These are phyloP conservation scores for Penicillium lagena DNA, from an alignment of 495 filamentous ascomycete species.

Conservation along the genomic window DNA sequence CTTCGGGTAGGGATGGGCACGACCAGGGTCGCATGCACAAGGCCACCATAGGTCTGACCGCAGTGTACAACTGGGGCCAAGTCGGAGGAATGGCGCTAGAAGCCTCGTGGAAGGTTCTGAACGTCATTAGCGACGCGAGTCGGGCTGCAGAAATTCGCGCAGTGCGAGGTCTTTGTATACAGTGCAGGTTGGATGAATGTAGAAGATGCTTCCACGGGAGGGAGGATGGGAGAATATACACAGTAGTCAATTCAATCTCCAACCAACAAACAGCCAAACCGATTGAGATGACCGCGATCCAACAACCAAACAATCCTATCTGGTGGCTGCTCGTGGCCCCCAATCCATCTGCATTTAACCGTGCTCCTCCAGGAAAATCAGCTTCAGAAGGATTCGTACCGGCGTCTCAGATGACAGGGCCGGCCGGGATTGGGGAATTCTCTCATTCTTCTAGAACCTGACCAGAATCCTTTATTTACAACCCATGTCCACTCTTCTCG, in stretches of 20 bases:
- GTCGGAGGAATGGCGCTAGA: slow-evolving; percentile 8
- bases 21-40: too few relatives aligned
- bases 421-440: background rate
- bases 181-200: background rate
- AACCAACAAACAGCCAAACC: too few relatives aligned
- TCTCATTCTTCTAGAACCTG: slow-evolving; percentile 8
- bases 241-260: too few relatives aligned
- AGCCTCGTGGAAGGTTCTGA: slow-evolving; percentile 12
- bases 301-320: too few relatives aligned
- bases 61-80: too few relatives aligned
- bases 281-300: too few relatives aligned
- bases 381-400: slow-evolving; percentile 10
- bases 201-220: too few relatives aligned
- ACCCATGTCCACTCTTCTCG: slow-evolving; percentile 4
- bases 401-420: slow-evolving; percentile 20
- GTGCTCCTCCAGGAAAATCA: background rate
- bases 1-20: slow-evolving; percentile 3
- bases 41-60: too few relatives aligned
- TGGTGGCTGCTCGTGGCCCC: background rate
- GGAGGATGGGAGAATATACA: too few relatives aligned
- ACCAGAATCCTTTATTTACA: slow-evolving; percentile 11
- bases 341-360: background rate
- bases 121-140: background rate
- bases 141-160: slow-evolving; percentile 1
- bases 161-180: background rate